Percentiles rank a stretch among this genome's conserved stretches.
phyloP scores from a whole-genome alignment of 148 eudicot genomes.

The Cornus florida region DNA sequence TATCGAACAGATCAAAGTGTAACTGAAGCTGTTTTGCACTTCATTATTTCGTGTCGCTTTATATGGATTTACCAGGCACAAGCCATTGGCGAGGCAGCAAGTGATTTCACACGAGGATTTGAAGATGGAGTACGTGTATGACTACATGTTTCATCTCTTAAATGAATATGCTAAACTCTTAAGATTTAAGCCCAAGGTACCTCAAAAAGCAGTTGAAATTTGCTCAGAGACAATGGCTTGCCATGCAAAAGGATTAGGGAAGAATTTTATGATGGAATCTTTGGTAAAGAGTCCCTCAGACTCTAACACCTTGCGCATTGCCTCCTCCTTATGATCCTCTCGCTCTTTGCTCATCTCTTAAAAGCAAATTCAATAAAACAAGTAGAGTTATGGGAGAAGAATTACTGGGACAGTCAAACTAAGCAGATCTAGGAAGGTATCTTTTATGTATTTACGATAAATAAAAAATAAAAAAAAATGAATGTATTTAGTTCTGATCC shows the following conservation, averaged over 20 bases:
- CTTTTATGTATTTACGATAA: no score
- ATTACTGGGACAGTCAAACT: constrained; percentile 37
- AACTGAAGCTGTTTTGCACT: not conserved
- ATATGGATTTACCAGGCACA: constrained; percentile 44
- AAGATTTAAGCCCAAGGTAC: constrained; percentile 52
- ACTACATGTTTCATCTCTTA: constrained; percentile 71
- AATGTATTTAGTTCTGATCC: no score
- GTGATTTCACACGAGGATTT: constrained; percentile 56
- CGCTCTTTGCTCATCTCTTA: constrained; percentile 24
- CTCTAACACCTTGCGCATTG: constrained; percentile 49
- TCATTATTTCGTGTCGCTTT: not conserved
- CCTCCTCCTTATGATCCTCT: constrained; percentile 56
- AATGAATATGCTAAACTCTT: constrained; percentile 59
- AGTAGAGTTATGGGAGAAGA: constrained; percentile 55
- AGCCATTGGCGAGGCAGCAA: constrained; percentile 61
- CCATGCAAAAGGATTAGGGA: constrained; percentile 36
- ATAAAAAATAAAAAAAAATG: no score
- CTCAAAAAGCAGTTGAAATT: constrained; percentile 46
- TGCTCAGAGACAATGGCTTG: constrained; percentile 72
- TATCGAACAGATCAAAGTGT: not conserved
- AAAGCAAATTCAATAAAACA: constrained; percentile 35
- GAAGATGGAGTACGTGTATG: constrained; percentile 68
- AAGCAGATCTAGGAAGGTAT: constrained; percentile 11
- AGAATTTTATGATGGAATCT: constrained; percentile 51
- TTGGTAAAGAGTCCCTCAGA: constrained; percentile 52